Evolutionary conservation across 306 rosid species (phyloP).

Genomic region (Lathyrus aphaca): DNA sequence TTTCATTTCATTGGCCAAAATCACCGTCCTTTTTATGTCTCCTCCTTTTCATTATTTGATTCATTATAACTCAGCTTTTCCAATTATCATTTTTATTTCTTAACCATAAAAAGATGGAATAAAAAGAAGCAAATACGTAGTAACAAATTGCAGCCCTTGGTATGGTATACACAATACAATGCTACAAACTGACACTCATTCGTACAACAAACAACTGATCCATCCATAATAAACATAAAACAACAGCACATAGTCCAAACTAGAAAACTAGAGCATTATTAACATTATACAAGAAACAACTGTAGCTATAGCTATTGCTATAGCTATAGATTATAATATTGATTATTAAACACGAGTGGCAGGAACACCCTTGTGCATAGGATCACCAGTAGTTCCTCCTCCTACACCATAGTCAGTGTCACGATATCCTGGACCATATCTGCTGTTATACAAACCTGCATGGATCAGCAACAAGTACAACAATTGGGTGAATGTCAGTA

Average conservation of each 20-base stretch:
- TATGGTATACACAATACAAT: conserved; percentile 27
- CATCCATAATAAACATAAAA: not conserved
- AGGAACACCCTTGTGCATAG: conserved; percentile 60
- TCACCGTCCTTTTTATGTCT: too few relatives aligned
- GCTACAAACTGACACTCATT: conserved; percentile 21
- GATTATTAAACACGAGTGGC: conserved; percentile 46
- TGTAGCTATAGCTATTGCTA: too few relatives aligned
- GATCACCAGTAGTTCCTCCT: conserved; percentile 48
- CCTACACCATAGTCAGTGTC: conserved; percentile 61
- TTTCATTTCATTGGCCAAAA: too few relatives aligned
- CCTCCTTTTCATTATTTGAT: too few relatives aligned
- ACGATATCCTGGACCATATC: conserved; percentile 88
- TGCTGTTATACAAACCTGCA: conserved; percentile 78
- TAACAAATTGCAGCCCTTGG: conserved; percentile 29
- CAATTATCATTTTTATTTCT: too few relatives aligned
- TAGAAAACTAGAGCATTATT: conserved; percentile 10
- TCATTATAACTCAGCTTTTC: too few relatives aligned
- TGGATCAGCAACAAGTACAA: conserved; percentile 62
- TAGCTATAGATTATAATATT: not conserved
- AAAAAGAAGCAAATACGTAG: conserved; percentile 5
- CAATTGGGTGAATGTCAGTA: conserved; percentile 76
- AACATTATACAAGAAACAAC: not conserved
- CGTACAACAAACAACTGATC: conserved; percentile 22
- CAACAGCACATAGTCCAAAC: not conserved
- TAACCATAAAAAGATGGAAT: too few relatives aligned